Evolutionary conservation across 352 stramenopile species (phyloP), one percentile per base, ranked within the genome.

Genomic region (Phytophthora litchii): DNA sequence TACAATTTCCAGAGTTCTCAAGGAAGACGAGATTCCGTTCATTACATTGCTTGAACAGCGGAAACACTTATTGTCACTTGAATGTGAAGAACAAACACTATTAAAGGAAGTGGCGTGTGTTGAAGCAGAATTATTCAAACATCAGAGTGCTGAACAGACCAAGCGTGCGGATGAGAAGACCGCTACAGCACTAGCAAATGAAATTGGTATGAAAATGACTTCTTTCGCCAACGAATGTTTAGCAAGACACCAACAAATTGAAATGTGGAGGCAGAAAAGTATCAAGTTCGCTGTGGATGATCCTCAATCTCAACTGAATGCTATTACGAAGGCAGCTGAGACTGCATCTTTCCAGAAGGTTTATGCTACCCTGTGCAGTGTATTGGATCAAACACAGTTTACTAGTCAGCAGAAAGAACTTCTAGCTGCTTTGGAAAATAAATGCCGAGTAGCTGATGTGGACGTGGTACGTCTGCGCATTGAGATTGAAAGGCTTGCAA

Each of bases 161-260:
- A 62, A 52, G 23, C 44, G 43, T 29, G 54, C 17, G 9, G 36
- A 50, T 37, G 11, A 47, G 46, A 44, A 70, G 6, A 16, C 20
- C 44, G 31, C 21, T 1, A 47, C 29, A 20, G 27, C 50, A 27
- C 45, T 53, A 35, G 25, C 19, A 9, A 52, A 67, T 6, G 43
- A 60, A 13, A 36, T 67, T 12, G 47, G 23, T 17, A 35, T 46
- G 9, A 70, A 64, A 41, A 51, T 87, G 7, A 49, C 40, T 3
- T 43, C 44, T 16, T 88, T 90, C 54, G 69, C 54, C 11, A 64
- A 67, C 3, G 69, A 88, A 54, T 90, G 80, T 32, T 48, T 69
- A n/a, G 43, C 64, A 52, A 72, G 71, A 31, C 76, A 89, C 41
- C 56, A 58, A 36, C 76, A 91, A 54, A 78, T 89, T 34, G 50